Base-by-base conservation (phyloP, 1,284 basidiomycete genomes). In the Afroboletus lepidellus region DNA sequence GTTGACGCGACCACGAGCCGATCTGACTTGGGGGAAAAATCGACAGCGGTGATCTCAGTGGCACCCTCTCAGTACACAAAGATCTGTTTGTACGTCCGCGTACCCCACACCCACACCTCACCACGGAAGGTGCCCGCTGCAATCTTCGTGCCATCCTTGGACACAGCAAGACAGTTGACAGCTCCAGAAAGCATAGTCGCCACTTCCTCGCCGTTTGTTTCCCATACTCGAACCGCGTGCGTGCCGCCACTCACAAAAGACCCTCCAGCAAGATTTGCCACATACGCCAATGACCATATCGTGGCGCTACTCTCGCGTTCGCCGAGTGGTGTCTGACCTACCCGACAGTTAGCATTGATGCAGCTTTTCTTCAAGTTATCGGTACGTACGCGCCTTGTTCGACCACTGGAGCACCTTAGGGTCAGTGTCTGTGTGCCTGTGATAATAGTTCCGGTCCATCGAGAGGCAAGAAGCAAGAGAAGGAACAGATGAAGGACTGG, bases 71-170 rank as follows among this genome's bases (percentile, higher is more conserved):
- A 16, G 29, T 20, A 39, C 3, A n/a, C 1, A 3, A 45, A 21
- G 20, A 45, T 41, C 2, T 18, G 5, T 13, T 48, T 0, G 21
- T 37, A 33, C 1, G 36, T 52, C 6, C 13, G 9, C 3, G 43
- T 20, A 4, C 42, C 29, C 54, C 54, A 58, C 5, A 47, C 11
- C 2, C 33, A 1, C 3, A 47, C n/a, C 0, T 8, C 8, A 8
- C 45, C 45, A 4, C 0, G 1, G 20, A 1, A 0, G 3, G 43
- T 41, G 3, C 56, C 56, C 0, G 56, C 56, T 5, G 51, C 56
- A 15, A 58, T 45, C 41, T 47, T 29, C 18, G 12, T 25, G 3
- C 33, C 51, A 5, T 58, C 44, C 6, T 18, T 38, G 0, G 57
- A 49, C 33, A 32, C 24, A 11, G 39, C 46, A 5, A 58, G 30